Evolutionary conservation across 2,329 filamentous ascomycete species (phyloP).

Genomic region (Didymella keratinophila): DNA sequence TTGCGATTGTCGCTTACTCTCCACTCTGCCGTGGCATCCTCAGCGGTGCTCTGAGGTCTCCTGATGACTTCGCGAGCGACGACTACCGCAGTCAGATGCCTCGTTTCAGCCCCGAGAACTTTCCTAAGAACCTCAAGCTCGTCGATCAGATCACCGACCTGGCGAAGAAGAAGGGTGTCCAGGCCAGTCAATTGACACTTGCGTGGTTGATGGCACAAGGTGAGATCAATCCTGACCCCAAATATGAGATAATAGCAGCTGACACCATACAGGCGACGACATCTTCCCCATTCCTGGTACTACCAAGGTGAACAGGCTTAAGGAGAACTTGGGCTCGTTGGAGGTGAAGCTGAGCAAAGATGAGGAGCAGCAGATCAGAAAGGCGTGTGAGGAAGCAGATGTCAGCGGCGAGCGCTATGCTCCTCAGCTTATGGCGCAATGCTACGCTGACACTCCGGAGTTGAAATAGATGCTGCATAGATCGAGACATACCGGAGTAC

Average conservation of each 20-base stretch:
- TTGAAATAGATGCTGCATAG: slow-evolving; percentile 10
- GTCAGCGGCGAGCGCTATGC: slow-evolving; percentile 49
- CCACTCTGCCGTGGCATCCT: slow-evolving; percentile 50
- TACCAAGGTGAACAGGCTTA: slow-evolving; percentile 39
- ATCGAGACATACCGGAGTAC: neutral
- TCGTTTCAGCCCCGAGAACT: slow-evolving; percentile 54
- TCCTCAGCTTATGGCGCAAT: slow-evolving; percentile 46
- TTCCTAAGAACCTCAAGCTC: slow-evolving; percentile 48
- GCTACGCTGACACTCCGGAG: slow-evolving; percentile 53
- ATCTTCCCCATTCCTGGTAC: slow-evolving; percentile 66
- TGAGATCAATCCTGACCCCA: neutral
- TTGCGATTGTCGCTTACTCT: slow-evolving; percentile 51
- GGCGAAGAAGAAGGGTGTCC: slow-evolving; percentile 60
- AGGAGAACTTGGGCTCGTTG: slow-evolving; percentile 42
- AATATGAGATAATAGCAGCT: neutral
- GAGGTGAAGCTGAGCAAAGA: slow-evolving; percentile 40
- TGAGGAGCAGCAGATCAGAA: slow-evolving; percentile 41
- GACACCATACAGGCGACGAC: slow-evolving; percentile 47
- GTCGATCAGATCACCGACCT: slow-evolving; percentile 42
- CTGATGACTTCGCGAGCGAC: slow-evolving; percentile 56
- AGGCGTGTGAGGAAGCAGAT: slow-evolving; percentile 52
- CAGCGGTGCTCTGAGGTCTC: slow-evolving; percentile 39
- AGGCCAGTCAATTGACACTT: slow-evolving; percentile 65
- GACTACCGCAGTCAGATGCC: slow-evolving; percentile 45
- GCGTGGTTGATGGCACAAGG: slow-evolving; percentile 51